phyloP scores from a whole-genome alignment of 768 basidiomycete genomes.

The Tricholomella constricta region DNA sequence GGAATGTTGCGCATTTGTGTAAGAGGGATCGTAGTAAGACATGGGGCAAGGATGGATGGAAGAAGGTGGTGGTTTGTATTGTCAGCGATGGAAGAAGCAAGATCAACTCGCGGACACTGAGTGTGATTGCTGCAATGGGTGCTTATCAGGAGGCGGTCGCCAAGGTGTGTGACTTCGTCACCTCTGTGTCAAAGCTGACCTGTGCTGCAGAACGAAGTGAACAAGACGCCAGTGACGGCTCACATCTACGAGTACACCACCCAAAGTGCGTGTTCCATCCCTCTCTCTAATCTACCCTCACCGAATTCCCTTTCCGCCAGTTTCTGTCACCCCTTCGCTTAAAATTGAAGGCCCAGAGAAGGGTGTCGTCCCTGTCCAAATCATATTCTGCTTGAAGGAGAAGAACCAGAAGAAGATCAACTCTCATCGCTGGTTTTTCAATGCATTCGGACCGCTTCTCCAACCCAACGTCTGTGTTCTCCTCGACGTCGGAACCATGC shows the following conservation, averaged over 20 bases:
- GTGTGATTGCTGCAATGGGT: conserved; percentile 91
- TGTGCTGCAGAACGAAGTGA: conserved; percentile 62
- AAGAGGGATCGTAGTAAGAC: conserved; percentile 86
- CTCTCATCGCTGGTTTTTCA: conserved; percentile 95
- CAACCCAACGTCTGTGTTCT: conserved; percentile 91
- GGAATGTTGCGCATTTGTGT: conserved; percentile 89
- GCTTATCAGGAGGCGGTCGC: conserved; percentile 94
- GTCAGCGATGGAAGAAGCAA: conserved; percentile 86
- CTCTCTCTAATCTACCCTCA: background rate
- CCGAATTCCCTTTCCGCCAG: conserved; percentile 36
- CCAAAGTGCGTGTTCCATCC: conserved; percentile 58
- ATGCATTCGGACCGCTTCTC: conserved; percentile 80
- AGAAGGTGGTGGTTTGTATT: conserved; percentile 94
- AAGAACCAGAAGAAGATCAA: conserved; percentile 97
- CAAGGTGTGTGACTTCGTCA: conserved; percentile 51
- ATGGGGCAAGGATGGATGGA: conserved; percentile 98
- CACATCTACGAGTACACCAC: conserved; percentile 96
- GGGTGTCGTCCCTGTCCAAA: conserved; percentile 84
- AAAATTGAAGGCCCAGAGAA: conserved; percentile 81
- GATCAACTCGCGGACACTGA: conserved; percentile 82
- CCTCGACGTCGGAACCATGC: conserved; percentile 81
- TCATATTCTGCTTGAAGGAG: conserved; percentile 92
- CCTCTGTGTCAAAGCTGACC: background rate
- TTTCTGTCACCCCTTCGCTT: conserved; percentile 79
- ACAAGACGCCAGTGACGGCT: conserved; percentile 79